Base-by-base conservation (phyloP, 1,284 basidiomycete species). In the Heterobasidion parviporum region DNA sequence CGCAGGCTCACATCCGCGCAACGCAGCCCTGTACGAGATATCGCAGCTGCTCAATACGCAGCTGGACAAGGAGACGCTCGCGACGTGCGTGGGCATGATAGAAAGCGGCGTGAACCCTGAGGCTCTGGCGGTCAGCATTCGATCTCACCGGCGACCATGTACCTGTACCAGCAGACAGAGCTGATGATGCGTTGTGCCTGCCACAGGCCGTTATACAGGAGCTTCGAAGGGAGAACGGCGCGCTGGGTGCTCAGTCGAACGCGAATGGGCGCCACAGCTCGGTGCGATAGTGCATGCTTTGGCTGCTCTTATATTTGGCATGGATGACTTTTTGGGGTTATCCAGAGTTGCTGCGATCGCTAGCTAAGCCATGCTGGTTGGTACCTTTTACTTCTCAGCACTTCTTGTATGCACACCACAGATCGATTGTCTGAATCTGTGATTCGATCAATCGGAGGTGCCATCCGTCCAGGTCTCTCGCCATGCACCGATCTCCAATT, bases 41-140 rank as follows among this genome's bases (percentile, higher is more conserved):
- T 90, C 91, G 14, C 87, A 91, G 67, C 70, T 94, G 47, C 70
- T 94, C 57, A 89, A 92, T 64, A 92, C 91, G 0, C 81, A 85
- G 54, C 78, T 94, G 33, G 88, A 92, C 70, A 86, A 85, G 60
- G 87, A 91, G 63, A 91, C 89, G 2, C 79, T 94, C 14, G 86
- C 85, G 26, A 90, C 85, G 7, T 93, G 90, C 65, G 81, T 92
- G 15, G 79, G 82, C 57, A 82, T 94, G 81, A 89, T 94, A 64
- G 91, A 94, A 67, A 84, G 81, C 60, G 91, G 91, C 6, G 87
- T 88, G 45, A 92, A 91, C 64, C 87, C 91, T 5, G 89, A 92
- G 64, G 91, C 91, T 2, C 75, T 94, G 52, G 91, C 91, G 62
- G 91, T 93, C 65, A 60, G 85, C 79, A 34, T 44, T 14, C 41